A percentile compares a stretch with the other conserved stretches of the same genome.
These are phyloP conservation scores for Leccinum incarnatum DNA, from an alignment of 768 basidiomycete genomes.

Conservation along the genomic window DNA sequence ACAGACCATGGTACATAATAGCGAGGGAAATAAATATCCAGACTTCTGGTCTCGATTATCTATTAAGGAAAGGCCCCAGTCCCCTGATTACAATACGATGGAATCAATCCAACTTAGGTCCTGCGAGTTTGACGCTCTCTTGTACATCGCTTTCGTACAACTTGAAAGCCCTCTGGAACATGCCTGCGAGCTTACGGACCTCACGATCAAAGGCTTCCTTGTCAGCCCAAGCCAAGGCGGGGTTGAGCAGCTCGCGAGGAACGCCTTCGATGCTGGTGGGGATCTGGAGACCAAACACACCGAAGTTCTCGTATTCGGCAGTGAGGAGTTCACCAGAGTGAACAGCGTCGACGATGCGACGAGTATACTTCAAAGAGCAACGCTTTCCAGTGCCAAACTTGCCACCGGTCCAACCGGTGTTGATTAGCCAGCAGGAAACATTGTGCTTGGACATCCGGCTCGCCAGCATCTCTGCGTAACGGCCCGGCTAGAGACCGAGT, in stretches of 20 bases:
- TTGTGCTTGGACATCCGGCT: constrained; percentile 87
- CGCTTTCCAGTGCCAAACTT: constrained; percentile 92
- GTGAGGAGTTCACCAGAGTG: constrained; percentile 89
- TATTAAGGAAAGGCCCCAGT: not conserved
- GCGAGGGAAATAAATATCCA: not conserved
- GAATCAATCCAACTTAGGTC: constrained; percentile 48
- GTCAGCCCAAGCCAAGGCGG: constrained; percentile 81
- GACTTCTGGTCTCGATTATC: not conserved
- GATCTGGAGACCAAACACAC: constrained; percentile 78
- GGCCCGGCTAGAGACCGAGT: constrained; percentile 58
- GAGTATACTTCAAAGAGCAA: constrained; percentile 94
- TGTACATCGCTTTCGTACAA: constrained; percentile 87
- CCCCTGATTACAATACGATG: not conserved
- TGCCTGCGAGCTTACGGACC: constrained; percentile 81
- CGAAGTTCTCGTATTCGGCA: constrained; percentile 84
- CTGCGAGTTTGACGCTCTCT: constrained; percentile 76
- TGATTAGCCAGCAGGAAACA: constrained; percentile 97
- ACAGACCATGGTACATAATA: constrained; percentile 7
- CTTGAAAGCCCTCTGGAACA: constrained; percentile 94
- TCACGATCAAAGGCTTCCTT: constrained; percentile 89
- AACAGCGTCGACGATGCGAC: constrained; percentile 94
- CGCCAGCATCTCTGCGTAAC: constrained; percentile 97
- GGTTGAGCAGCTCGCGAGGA: constrained; percentile 89
- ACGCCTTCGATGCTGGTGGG: constrained; percentile 84
- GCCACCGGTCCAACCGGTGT: constrained; percentile 97